Evolutionary conservation across 1,284 basidiomycete species (phyloP).

Genomic region (Jaminaea rosea): DNA sequence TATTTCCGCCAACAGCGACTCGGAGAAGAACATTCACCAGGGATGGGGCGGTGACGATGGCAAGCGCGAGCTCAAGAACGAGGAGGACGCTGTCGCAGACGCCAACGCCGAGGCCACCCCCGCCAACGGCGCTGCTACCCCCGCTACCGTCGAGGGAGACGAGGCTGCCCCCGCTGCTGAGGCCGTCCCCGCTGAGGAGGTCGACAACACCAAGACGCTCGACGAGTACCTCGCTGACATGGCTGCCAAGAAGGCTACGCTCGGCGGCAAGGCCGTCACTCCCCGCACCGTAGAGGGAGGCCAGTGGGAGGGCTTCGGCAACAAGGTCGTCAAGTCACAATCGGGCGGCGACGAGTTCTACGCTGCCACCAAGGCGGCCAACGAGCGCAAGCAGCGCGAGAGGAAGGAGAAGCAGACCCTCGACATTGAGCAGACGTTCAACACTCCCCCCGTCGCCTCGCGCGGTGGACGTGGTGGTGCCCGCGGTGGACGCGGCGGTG

Average conservation of each 20-base stretch:
- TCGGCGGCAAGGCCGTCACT: conserved; percentile 29
- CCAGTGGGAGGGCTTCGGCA: conserved; percentile 21
- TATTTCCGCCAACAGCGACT: conserved; percentile 56
- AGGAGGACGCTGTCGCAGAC: conserved; percentile 56
- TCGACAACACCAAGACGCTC: conserved; percentile 76
- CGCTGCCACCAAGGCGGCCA: conserved; percentile 15
- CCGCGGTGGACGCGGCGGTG: conserved; percentile 11
- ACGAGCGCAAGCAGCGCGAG: conserved; percentile 14
- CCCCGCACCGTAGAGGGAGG: background rate
- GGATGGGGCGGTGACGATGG: conserved; percentile 85
- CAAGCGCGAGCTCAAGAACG: conserved; percentile 64
- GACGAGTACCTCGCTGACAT: conserved; percentile 72
- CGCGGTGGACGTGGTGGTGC: conserved; percentile 10
- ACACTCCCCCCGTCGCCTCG: conserved; percentile 1
- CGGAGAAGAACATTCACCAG: conserved; percentile 81
- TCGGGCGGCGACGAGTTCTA: conserved; percentile 30
- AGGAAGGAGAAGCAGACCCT: conserved; percentile 15
- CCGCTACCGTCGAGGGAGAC: conserved; percentile 49
- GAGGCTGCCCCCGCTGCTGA: conserved; percentile 28
- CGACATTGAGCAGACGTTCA: conserved; percentile 17
- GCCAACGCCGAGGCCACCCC: conserved; percentile 36
- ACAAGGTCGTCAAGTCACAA: conserved; percentile 26
- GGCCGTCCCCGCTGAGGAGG: conserved; percentile 62
- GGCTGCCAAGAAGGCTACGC: conserved; percentile 49
- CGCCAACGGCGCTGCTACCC: conserved; percentile 43